Evolutionary conservation across 2,329 filamentous ascomycete species (phyloP).

Genomic region (Aureobasidium melanogenum): DNA sequence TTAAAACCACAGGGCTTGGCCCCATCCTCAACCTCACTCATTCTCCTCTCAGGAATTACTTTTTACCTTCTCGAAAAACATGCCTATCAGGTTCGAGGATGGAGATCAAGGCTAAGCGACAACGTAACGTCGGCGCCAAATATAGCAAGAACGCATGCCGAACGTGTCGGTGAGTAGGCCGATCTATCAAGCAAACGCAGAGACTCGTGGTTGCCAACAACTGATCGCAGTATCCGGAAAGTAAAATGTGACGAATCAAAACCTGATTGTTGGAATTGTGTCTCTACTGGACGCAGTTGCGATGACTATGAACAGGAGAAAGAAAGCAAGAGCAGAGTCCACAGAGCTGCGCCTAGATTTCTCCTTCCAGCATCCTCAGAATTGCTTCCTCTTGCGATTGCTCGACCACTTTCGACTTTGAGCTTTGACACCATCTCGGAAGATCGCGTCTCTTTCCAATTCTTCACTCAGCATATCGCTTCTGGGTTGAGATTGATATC

Average conservation of each 20-base stretch:
- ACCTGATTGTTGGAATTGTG: not conserved
- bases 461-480: not conserved
- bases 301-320: not conserved
- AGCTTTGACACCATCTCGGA: not conserved
- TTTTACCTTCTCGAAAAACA: not conserved
- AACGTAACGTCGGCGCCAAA: not conserved
- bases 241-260: not conserved
- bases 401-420: not conserved
- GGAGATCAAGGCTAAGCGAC: not conserved
- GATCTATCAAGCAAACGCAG: not conserved
- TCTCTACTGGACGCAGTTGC: not conserved
- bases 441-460: not conserved
- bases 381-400: not conserved
- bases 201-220: not conserved
- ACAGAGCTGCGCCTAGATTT: not conserved
- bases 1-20: too few relatives aligned
- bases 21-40: too few relatives aligned
- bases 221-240: not conserved
- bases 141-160: not conserved
- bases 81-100: not conserved
- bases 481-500: not conserved
- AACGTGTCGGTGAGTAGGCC: not conserved
- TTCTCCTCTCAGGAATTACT: too few relatives aligned
- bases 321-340: not conserved
- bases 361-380: not conserved